Base-by-base conservation (phyloP, 2,329 filamentous ascomycete species). In the Alternaria dauci region DNA sequence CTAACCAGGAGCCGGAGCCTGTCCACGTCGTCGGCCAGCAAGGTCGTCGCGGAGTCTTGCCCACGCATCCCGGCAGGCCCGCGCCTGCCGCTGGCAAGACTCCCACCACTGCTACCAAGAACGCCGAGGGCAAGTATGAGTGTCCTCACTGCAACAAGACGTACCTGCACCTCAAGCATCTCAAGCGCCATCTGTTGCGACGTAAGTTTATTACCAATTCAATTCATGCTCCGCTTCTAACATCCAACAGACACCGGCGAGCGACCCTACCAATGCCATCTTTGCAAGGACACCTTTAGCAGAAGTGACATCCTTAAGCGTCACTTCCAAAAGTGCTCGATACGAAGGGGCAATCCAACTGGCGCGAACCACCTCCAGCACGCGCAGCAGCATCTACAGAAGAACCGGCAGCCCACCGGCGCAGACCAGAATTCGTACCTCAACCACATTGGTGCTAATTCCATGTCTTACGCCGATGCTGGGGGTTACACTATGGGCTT, bases 141-240 rank as follows among this genome's bases (percentile, higher is more conserved):
- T 99, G 95, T 82, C 93, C 93, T 73, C 94, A 98, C 80, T 99
- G 95, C 83, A 97, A 93, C 73, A 98, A 98, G 85, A 97, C 94
- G 7, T 99, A 99, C 77, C 85, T 98, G 59, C 95, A 98, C 79
- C 91, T 94, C 47, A 98, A 99, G 85, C 95, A 98, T 81, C 81
- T 98, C 71, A 98, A 98, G 87, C 91, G 95, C 74, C 95, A 98
- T 85, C 87, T 98, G 61, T 84, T 98, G 71, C 87, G 95, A 86
- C 95, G 94, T 97, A 87, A 93, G 94, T 91, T 66, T 32, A 55
- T 44, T 52, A 39, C 23, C 60, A 38, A 28, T 46, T 16, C 41
- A 48, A 42, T 44, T 44, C 34, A 50, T 32, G 42, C 30, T 38
- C 62, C 62, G 11, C 52, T 44, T 62, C 80, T 83, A 69, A 84